Conservation (phyloP, 2,329 filamentous ascomycete genomes). For the Thielaviopsis populi region DNA sequence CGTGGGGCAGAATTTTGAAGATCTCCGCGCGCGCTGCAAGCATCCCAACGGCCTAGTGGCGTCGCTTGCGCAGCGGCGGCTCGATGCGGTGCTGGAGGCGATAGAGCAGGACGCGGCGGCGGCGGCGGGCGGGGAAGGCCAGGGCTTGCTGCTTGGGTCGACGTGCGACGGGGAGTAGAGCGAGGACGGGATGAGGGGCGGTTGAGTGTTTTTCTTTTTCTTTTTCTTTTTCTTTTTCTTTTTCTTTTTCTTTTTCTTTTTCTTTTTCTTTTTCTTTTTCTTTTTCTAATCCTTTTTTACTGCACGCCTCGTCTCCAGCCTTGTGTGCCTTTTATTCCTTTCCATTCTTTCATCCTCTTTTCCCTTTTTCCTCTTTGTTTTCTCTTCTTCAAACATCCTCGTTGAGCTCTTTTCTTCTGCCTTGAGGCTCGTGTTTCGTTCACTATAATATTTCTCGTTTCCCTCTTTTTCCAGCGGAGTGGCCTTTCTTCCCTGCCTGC, state of each 20-base stretch:
- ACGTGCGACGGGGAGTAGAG: not conserved
- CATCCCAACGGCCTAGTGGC: not conserved
- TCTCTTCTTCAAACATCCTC: not conserved
- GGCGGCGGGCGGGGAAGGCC: not conserved
- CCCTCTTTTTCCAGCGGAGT: not conserved
- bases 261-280: not conserved
- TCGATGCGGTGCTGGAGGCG: not conserved
- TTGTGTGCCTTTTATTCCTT: too few species aligned
- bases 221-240: not conserved
- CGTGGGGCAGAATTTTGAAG: constrained; percentile 5
- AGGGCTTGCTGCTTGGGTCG: not conserved
- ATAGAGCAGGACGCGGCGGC: not conserved
- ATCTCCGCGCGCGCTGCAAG: not conserved
- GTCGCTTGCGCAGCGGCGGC: not conserved
- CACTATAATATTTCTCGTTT: not conserved
- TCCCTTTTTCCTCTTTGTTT: not conserved
- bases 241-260: not conserved
- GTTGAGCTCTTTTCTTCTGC: not conserved
- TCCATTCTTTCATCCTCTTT: not conserved
- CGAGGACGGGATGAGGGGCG: not conserved
- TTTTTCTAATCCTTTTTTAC: not conserved
- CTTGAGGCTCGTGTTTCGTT: not conserved
- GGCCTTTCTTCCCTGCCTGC: not conserved
- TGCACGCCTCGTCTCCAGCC: not conserved
- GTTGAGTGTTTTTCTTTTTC: not conserved